Evolutionary conservation across 495 filamentous ascomycete genomes (phyloP).

Genomic region (Xylaria venustula): DNA sequence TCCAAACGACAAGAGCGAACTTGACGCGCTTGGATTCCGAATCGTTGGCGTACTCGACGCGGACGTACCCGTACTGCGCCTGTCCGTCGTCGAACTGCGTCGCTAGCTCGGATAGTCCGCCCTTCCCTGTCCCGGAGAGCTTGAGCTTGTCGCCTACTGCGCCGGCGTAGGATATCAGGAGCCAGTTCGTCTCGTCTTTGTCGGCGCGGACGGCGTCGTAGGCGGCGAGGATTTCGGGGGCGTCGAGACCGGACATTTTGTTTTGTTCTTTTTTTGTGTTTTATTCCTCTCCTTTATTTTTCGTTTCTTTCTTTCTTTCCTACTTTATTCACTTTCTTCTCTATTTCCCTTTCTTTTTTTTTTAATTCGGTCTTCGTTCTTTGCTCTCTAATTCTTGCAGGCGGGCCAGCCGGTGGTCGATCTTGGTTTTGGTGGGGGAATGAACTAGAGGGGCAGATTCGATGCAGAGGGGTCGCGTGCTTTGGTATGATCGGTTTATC

Average conservation of each 20-base stretch:
- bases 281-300: neutral
- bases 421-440: neutral
- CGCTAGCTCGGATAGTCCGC: constrained; percentile 50
- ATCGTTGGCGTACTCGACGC: constrained; percentile 60
- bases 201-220: constrained; percentile 55
- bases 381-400: neutral
- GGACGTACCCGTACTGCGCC: constrained; percentile 57
- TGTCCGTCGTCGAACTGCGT: constrained; percentile 43
- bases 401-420: neutral
- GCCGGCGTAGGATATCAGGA: constrained; percentile 53
- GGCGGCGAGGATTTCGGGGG: constrained; percentile 46
- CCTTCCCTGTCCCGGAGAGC: constrained; percentile 47
- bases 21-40: constrained; percentile 58
- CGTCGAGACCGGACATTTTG: constrained; percentile 44
- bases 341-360: neutral
- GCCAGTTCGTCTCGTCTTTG: constrained; percentile 56
- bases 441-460: constrained; percentile 1
- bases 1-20: constrained; percentile 58
- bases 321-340: neutral
- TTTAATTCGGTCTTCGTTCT: neutral
- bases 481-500: neutral
- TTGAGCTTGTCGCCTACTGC: constrained; percentile 45
- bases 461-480: constrained; percentile 2
- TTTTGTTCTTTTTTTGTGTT: neutral
- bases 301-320: neutral